A percentile compares a stretch with the other conserved stretches of the same genome.
Evolutionary conservation across 805 yeast species (phyloP).

Genomic region (Pichia insulana): DNA sequence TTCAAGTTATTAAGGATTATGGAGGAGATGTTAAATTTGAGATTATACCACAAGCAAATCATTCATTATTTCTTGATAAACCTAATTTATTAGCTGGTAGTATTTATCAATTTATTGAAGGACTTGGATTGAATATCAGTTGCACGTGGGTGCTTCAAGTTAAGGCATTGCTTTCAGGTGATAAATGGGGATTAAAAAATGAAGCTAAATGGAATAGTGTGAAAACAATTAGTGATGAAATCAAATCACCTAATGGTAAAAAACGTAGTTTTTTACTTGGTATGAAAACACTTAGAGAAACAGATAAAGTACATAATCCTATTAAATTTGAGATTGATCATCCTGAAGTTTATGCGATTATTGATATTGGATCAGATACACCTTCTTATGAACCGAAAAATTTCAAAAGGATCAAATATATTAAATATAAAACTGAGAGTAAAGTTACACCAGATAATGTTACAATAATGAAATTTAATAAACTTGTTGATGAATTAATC

Average conservation of each 20-base stretch:
- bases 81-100: constrained; percentile 59
- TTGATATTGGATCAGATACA: constrained; percentile 61
- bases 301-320: constrained; percentile 56
- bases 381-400: constrained; percentile 64
- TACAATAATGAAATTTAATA: constrained; percentile 49
- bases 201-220: constrained; percentile 62
- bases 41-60: constrained; percentile 48
- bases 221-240: constrained; percentile 27
- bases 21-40: constrained; percentile 26
- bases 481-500: constrained; percentile 41
- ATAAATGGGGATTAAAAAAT: constrained; percentile 74
- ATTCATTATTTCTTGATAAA: constrained; percentile 51
- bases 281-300: constrained; percentile 67
- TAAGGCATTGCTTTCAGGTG: constrained; percentile 54
- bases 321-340: constrained; percentile 38
- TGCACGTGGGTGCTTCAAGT: constrained; percentile 65
- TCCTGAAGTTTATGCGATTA: constrained; percentile 46
- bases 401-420: constrained; percentile 46
- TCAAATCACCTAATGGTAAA: constrained; percentile 11
- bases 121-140: constrained; percentile 41
- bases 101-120: constrained; percentile 47
- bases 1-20: constrained; percentile 16
- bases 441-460: constrained; percentile 62
- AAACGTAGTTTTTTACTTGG: constrained; percentile 47
- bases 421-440: constrained; percentile 70